Evolutionary conservation across 1,284 basidiomycete species (phyloP).

Genomic region (Heimioporus punctisporus): DNA sequence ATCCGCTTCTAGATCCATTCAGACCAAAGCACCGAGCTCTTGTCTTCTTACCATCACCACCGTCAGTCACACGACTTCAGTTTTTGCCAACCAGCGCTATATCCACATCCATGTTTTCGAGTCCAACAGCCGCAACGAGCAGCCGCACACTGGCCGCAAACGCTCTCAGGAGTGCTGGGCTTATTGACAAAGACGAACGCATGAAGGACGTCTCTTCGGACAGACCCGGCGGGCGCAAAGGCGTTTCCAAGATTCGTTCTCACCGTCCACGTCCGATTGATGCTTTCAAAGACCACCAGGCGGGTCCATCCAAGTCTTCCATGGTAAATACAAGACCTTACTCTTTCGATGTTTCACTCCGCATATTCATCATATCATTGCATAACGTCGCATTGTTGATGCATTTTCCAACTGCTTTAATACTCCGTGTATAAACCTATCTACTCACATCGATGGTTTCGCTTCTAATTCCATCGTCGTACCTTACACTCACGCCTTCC

Average conservation of each 20-base stretch:
- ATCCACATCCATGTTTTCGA: constrained; percentile 48
- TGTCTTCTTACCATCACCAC: no score
- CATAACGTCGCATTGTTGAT: no score
- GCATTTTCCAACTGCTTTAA: no score
- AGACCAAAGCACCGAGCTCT: no score
- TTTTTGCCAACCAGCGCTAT: background rate
- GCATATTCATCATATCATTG: no score
- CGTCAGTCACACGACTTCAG: background rate
- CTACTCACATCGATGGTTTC: no score
- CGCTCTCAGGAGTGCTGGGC: constrained; percentile 67
- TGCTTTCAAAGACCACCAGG: constrained; percentile 50
- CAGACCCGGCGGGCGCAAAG: constrained; percentile 71
- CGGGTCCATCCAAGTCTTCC: constrained; percentile 37
- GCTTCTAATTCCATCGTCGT: no score
- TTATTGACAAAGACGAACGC: constrained; percentile 70
- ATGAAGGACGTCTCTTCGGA: constrained; percentile 67
- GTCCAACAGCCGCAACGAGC: constrained; percentile 50
- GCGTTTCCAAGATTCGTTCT: constrained; percentile 55
- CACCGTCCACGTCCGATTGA: constrained; percentile 63
- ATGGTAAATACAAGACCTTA: no score
- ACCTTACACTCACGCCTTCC: no score
- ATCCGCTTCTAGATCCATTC: background rate
- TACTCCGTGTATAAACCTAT: no score
- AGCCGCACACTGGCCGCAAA: constrained; percentile 56
- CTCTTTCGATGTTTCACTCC: no score